These are phyloP conservation scores for Cryoendolithus antarcticus DNA, from an alignment of 2,329 filamentous ascomycete species.

Conservation along the genomic window DNA sequence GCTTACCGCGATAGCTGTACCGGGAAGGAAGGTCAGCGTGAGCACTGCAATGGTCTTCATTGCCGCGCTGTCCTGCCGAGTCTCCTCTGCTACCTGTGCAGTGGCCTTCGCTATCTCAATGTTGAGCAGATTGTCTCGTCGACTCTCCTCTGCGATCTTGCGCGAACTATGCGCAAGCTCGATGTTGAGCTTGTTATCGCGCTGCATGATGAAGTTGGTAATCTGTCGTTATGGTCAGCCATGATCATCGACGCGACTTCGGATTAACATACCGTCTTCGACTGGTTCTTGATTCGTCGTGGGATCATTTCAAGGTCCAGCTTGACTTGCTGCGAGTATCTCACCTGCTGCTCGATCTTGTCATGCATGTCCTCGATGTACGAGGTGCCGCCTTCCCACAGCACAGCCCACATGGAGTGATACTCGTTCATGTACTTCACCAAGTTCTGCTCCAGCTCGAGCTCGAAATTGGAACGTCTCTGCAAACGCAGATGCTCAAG, in stretches of 20 bases:
- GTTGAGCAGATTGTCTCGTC: conserved; percentile 22
- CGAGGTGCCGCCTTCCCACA: conserved; percentile 22
- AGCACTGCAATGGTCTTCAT: conserved; percentile 36
- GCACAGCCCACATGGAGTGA: conserved; percentile 15
- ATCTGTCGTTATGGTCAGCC: conserved; percentile 10
- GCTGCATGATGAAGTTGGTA: conserved; percentile 21
- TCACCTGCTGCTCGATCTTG: conserved; percentile 23
- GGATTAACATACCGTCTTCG: conserved; percentile 16
- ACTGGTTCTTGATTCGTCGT: conserved; percentile 23
- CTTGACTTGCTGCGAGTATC: conserved; percentile 21
- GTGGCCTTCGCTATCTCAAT: conserved; percentile 24
- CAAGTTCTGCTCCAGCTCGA: conserved; percentile 21
- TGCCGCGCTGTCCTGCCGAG: conserved; percentile 26
- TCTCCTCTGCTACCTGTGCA: conserved; percentile 21
- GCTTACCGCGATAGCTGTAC: conserved; percentile 23
- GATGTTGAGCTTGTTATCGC: conserved; percentile 23
- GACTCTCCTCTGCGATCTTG: conserved; percentile 21
- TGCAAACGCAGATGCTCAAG: conserved; percentile 22
- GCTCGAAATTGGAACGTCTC: conserved; percentile 21
- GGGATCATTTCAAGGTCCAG: conserved; percentile 21
- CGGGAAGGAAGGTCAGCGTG: conserved; percentile 33
- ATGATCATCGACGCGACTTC: too few relatives aligned
- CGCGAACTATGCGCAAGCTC: conserved; percentile 22
- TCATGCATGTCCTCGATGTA: conserved; percentile 24
- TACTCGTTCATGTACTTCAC: conserved; percentile 22